Conservation (phyloP, 1,139 yeast species). For the Schwanniomyces etchellsii region DNA sequence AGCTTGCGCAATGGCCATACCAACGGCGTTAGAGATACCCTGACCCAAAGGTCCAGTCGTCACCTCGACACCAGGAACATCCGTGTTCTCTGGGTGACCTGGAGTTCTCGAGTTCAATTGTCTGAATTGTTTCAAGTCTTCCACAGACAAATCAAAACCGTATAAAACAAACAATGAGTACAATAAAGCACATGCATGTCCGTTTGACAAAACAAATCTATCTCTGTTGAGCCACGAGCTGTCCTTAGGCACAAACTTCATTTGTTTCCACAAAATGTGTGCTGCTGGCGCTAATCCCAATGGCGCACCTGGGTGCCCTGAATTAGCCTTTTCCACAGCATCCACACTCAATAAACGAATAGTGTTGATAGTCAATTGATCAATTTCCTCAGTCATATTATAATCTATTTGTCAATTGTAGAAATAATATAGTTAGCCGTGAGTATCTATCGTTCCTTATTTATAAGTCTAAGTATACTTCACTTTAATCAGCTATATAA, state of each 20-base stretch:
- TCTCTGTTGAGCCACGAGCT: slow-evolving; percentile 94
- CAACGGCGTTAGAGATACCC: slow-evolving; percentile 96
- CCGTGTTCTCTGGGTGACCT: slow-evolving; percentile 87
- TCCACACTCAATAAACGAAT: slow-evolving; percentile 90
- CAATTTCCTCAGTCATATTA: slow-evolving; percentile 40
- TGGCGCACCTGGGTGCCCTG: slow-evolving; percentile 99
- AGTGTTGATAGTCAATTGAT: slow-evolving; percentile 75
- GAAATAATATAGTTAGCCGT: too few relatives aligned
- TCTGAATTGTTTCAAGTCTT: slow-evolving; percentile 89
- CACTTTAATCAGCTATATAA: too few relatives aligned
- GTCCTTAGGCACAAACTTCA: slow-evolving; percentile 87
- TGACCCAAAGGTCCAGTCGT: slow-evolving; percentile 99
- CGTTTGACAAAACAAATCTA: slow-evolving; percentile 91
- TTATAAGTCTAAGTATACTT: too few relatives aligned
- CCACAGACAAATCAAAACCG: slow-evolving; percentile 78
- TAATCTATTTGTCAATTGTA: slow-evolving; percentile 1
- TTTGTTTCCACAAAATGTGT: slow-evolving; percentile 68
- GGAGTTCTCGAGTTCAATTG: slow-evolving; percentile 90
- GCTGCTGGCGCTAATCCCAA: slow-evolving; percentile 86
- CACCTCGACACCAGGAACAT: slow-evolving; percentile 88
- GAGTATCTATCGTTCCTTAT: too few relatives aligned
- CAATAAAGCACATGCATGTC: slow-evolving; percentile 92
- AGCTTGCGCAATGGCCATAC: slow-evolving; percentile 91
- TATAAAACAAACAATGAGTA: slow-evolving; percentile 81
- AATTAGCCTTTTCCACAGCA: slow-evolving; percentile 81